A percentile compares a stretch with the other conserved stretches of the same genome.
Evolutionary conservation across 495 filamentous ascomycete species (phyloP).

Genomic region (Aspergillus olivimuriae): DNA sequence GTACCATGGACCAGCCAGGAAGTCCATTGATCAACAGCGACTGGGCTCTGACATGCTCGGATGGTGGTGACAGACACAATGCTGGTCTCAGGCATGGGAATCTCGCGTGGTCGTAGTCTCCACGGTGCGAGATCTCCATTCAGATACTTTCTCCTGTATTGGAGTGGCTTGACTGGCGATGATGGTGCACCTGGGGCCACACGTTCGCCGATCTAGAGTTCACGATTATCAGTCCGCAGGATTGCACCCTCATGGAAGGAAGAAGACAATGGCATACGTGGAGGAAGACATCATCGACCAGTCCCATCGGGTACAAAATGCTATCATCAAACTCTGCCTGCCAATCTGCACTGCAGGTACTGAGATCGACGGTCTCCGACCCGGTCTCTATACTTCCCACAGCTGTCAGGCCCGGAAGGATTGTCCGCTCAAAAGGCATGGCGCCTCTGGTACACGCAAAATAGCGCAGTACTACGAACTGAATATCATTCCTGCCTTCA

Average conservation of each 20-base stretch:
- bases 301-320: slow-evolving; percentile 26
- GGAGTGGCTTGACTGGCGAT: slow-evolving; percentile 8
- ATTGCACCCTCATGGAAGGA: too few relatives aligned
- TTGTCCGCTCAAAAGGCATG: slow-evolving; percentile 32
- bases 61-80: slow-evolving; percentile 11
- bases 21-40: slow-evolving; percentile 14
- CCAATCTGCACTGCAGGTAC: slow-evolving; percentile 16
- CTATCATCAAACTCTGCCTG: slow-evolving; percentile 19
- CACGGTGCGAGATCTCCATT: slow-evolving; percentile 35
- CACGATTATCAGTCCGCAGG: too few relatives aligned
- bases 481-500: slow-evolving; percentile 23
- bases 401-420: slow-evolving; percentile 28
- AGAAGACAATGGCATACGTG: slow-evolving; percentile 27
- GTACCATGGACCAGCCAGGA: slow-evolving; percentile 4
- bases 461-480: slow-evolving; percentile 26
- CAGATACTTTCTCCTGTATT: slow-evolving; percentile 23
- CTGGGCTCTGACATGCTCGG: slow-evolving; percentile 18
- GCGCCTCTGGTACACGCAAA: slow-evolving; percentile 22
- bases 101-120: slow-evolving; percentile 24
- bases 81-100: slow-evolving; percentile 27
- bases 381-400: slow-evolving; percentile 18
- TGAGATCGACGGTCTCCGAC: slow-evolving; percentile 14
- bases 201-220: slow-evolving; percentile 30
- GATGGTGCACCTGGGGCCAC: slow-evolving; percentile 9
- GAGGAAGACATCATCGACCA: slow-evolving; percentile 33